phyloP scores from a whole-genome alignment of 2,329 filamentous ascomycete species.

The Periconia macrospinosa region DNA sequence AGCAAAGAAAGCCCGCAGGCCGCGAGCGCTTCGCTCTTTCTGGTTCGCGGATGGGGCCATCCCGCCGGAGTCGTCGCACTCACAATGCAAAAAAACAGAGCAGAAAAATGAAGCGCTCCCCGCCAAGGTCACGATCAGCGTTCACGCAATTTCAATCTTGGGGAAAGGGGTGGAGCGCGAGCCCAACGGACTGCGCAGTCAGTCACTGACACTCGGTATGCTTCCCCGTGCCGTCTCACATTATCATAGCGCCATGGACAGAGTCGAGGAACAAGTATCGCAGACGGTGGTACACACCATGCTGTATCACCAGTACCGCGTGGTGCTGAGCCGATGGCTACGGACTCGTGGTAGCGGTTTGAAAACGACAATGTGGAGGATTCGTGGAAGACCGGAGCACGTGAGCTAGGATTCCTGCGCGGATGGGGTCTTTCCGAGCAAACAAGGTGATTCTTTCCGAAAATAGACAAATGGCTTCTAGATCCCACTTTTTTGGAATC shows the following conservation, averaged over 20 bases:
- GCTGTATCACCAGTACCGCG: neutral
- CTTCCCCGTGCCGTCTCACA: neutral
- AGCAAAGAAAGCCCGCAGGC: neutral
- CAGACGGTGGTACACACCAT: neutral
- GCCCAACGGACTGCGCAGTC: neutral
- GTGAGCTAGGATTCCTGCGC: neutral
- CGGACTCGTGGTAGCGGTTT: neutral
- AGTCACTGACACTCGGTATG: neutral
- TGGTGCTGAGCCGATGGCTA: neutral
- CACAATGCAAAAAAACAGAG: neutral
- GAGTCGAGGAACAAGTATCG: neutral
- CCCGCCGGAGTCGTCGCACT: neutral
- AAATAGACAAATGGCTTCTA: neutral
- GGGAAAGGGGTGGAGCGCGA: neutral
- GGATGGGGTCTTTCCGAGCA: neutral
- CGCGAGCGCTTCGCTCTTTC: neutral
- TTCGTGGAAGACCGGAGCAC: neutral
- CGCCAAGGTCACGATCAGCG: neutral
- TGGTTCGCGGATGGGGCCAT: neutral
- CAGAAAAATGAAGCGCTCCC: neutral
- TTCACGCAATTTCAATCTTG: neutral
- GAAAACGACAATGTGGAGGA: no score
- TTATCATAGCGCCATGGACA: neutral
- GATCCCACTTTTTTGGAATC: neutral
- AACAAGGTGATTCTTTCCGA: neutral